Evolutionary conservation across 129 eudicot genomes (phyloP), one percentile per base, ranked within the genome.

Genomic region (Kitagawia praeruptora): DNA sequence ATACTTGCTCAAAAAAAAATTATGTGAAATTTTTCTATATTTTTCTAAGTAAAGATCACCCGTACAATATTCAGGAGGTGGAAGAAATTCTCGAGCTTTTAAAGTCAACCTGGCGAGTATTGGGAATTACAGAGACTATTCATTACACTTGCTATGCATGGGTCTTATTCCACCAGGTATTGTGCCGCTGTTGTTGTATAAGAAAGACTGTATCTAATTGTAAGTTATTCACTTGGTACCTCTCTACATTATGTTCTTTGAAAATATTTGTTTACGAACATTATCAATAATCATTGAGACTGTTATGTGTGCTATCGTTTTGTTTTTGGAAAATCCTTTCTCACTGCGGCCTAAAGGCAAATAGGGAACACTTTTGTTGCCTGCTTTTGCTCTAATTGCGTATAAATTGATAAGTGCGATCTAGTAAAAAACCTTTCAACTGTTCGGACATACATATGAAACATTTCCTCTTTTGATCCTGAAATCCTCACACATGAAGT

Each of bases 111-210:
- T 96, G 99, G 99, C 98, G 98, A 76, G 83, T 90, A 53, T 77
- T 96, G 79, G 99, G 99, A 85, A 90, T 96, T 56, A 96, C 99
- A 45, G 98, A 96, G 84, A 96, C 99, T 38, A 90, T 92, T 75
- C 99, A 96, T 73, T 88, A 88, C 83, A 92, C 98, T 76, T 92
- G 98, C 87, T 92, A 90, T 85, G 90, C 98, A 11, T 96, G 98
- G 99, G 95, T 96, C 81, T 86, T 96, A 79, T 92, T 96, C 76
- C 99, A 90, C 46, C 99, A 96, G 99, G 99, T 95, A 91, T 71
- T 27, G 6, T 58, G 37, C 54, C 14, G 16, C 46, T 23, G 39
- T 37, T 73, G 38, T 54, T 73, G 18, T 42, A 73, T 15, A 25
- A 27, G 54, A 73, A 73, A 42, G 9, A 14, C 19, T 67, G 15